Evolutionary conservation across 495 filamentous ascomycete species (phyloP).

Genomic region (Penicillium cataractarum): DNA sequence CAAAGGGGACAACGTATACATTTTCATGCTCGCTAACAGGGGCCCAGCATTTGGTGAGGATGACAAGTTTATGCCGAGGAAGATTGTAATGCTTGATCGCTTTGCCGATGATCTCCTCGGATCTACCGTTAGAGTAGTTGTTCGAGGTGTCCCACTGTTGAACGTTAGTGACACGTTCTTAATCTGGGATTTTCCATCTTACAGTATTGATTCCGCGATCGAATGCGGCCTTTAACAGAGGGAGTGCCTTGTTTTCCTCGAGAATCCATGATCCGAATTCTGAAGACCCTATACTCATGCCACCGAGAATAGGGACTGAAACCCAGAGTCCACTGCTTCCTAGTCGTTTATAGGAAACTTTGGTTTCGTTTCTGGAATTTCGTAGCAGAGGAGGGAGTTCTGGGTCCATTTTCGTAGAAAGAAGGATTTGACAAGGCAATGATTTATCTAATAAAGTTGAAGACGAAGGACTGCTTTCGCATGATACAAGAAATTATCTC

Average conservation of each 20-base stretch:
- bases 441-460: background rate
- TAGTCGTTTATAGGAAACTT: slow-evolving; percentile 7
- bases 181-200: background rate
- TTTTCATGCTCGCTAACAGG: slow-evolving; percentile 4
- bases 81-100: slow-evolving; percentile 72
- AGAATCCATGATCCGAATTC: slow-evolving; percentile 48
- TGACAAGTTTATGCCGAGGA: slow-evolving; percentile 67
- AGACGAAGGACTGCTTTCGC: background rate
- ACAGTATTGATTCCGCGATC: slow-evolving; percentile 47
- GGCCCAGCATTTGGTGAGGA: slow-evolving; percentile 66
- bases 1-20: slow-evolving; percentile 2
- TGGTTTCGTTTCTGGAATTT: background rate
- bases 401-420: background rate
- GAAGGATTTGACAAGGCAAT: background rate
- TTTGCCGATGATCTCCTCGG: slow-evolving; percentile 72
- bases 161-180: background rate
- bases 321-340: slow-evolving; percentile 41
- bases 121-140: slow-evolving; percentile 66
- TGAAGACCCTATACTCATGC: slow-evolving; percentile 47
- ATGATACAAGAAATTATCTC: background rate
- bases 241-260: slow-evolving; percentile 39
- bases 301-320: slow-evolving; percentile 51
- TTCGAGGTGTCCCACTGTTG: slow-evolving; percentile 6
- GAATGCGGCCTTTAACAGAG: slow-evolving; percentile 50
- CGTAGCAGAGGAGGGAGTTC: background rate